phyloP scores from a whole-genome alignment of 208 protist genomes.

The Trypanosoma brucei region DNA sequence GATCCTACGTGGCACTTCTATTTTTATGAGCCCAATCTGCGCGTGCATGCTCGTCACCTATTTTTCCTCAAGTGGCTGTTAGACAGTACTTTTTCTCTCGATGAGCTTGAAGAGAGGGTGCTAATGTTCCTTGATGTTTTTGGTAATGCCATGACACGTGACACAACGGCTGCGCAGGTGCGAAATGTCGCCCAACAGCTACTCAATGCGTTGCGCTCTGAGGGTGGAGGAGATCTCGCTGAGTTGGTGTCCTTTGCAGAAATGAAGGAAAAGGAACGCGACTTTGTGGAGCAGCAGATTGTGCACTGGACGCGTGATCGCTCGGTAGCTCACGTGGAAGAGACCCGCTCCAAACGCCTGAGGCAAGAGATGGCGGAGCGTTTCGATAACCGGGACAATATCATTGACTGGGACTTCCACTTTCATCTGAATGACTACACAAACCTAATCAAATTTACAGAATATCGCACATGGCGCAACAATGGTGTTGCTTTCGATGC shows the following conservation, averaged over 20 bases:
- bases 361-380: slow-evolving; percentile 89
- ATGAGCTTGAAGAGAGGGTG: slow-evolving; percentile 85
- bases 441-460: slow-evolving; percentile 81
- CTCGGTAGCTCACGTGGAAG: slow-evolving; percentile 43
- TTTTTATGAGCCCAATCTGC: slow-evolving; percentile 86
- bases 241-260: slow-evolving; percentile 47
- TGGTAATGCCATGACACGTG: slow-evolving; percentile 72
- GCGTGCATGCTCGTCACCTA: slow-evolving; percentile 78
- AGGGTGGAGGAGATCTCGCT: slow-evolving; percentile 31
- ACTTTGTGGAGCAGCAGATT: slow-evolving; percentile 86
- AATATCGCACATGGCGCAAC: slow-evolving; percentile 88
- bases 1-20: slow-evolving; percentile 66
- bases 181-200: slow-evolving; percentile 66
- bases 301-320: slow-evolving; percentile 63
- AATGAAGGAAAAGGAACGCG: slow-evolving; percentile 85
- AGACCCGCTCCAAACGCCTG: slow-evolving; percentile 60
- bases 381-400: slow-evolving; percentile 89
- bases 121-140: slow-evolving; percentile 89
- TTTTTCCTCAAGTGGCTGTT: slow-evolving; percentile 90
- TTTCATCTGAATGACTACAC: slow-evolving; percentile 83
- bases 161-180: slow-evolving; percentile 68
- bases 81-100: slow-evolving; percentile 83
- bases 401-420: slow-evolving; percentile 92
- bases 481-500: slow-evolving; percentile 84
- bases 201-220: slow-evolving; percentile 31